These are phyloP conservation scores for Vaccinium vitisidaea DNA, from an alignment of 148 eudicot genomes.

Conservation along the genomic window DNA sequence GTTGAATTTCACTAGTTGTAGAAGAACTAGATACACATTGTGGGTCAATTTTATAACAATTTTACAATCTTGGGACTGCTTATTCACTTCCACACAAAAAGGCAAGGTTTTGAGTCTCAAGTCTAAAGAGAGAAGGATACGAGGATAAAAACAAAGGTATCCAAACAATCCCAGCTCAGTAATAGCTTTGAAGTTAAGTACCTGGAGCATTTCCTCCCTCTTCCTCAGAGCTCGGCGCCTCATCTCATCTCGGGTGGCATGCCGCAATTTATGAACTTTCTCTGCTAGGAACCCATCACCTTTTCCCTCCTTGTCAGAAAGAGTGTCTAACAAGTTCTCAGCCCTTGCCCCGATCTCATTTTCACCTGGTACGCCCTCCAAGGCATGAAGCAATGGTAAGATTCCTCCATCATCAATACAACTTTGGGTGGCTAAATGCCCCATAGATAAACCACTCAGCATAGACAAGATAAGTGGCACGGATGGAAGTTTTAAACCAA, in stretches of 20 bases:
- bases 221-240: conserved; percentile 86
- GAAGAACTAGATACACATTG: neutral
- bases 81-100: neutral
- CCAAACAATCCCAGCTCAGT: neutral
- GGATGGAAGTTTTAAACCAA: conserved; percentile 74
- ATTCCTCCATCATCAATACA: conserved; percentile 79
- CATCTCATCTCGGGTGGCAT: conserved; percentile 95
- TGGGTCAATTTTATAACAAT: neutral
- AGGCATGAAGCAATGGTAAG: conserved; percentile 87
- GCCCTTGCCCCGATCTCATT: conserved; percentile 98
- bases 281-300: conserved; percentile 85
- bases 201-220: conserved; percentile 87
- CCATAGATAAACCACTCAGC: conserved; percentile 97
- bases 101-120: neutral
- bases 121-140: neutral
- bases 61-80: neutral
- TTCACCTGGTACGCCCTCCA: conserved; percentile 96
- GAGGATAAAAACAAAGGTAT: neutral
- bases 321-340: conserved; percentile 90
- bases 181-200: conserved; percentile 19
- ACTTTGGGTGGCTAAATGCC: conserved; percentile 82
- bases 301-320: conserved; percentile 85
- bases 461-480: conserved; percentile 94
- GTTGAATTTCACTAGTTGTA: neutral
- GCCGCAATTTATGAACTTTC: conserved; percentile 67